Conservation (phyloP, 1,284 basidiomycete genomes). For the Apiotrichum domesticum region DNA sequence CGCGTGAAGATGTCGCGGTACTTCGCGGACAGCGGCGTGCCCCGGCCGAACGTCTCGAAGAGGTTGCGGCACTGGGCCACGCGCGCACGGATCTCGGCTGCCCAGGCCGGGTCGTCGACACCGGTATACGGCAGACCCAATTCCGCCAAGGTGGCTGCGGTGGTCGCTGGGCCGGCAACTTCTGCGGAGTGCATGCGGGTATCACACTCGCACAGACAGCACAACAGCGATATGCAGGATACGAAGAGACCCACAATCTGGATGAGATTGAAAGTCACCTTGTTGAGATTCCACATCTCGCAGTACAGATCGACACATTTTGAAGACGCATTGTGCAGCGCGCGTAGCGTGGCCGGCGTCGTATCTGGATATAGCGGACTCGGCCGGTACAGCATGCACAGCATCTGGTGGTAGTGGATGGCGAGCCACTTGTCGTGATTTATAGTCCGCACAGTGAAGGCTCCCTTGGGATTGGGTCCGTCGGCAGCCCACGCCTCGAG, state of each 20-base stretch:
- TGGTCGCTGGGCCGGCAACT: neutral
- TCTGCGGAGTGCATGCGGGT: conserved; percentile 16
- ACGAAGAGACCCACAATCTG: conserved; percentile 30
- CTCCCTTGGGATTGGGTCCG: conserved; percentile 11
- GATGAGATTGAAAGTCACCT: conserved; percentile 29
- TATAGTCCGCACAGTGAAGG: conserved; percentile 11
- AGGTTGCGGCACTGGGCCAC: conserved; percentile 26
- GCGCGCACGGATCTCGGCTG: conserved; percentile 19
- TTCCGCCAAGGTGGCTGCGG: conserved; percentile 4
- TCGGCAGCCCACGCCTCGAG: conserved; percentile 22
- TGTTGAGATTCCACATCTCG: conserved; percentile 24
- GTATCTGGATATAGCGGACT: conserved; percentile 28
- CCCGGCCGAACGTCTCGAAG: conserved; percentile 26
- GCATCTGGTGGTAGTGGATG: conserved; percentile 26
- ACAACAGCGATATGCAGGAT: conserved; percentile 28
- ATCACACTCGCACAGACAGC: conserved; percentile 32
- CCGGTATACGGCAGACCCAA: conserved; percentile 13
- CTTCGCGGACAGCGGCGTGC: conserved; percentile 21
- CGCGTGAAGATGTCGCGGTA: conserved; percentile 25
- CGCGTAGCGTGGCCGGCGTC: conserved; percentile 18
- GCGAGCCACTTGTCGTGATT: conserved; percentile 25
- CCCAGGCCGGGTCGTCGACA: conserved; percentile 19
- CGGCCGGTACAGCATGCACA: conserved; percentile 29
- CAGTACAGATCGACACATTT: conserved; percentile 27
- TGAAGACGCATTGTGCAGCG: conserved; percentile 21